Evolutionary conservation across 1,139 yeast species (phyloP).

Genomic region (Protomyces inouyei): DNA sequence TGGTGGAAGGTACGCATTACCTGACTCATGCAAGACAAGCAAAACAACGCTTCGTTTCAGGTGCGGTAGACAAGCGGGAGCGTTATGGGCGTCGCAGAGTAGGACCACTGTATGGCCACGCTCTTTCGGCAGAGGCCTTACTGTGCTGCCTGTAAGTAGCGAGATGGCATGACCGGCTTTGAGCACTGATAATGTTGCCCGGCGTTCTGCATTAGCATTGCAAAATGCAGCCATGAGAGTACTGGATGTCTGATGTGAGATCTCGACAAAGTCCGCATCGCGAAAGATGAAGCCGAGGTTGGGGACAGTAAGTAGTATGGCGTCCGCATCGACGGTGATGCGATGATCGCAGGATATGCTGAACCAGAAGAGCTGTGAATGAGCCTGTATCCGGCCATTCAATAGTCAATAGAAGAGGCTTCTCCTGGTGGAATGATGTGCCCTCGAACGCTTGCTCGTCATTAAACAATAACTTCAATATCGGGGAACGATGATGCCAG

Average conservation of each 20-base stretch:
- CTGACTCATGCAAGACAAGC: too few species aligned
- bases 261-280: slow-evolving; percentile 2
- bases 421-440: slow-evolving; percentile 1
- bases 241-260: background rate
- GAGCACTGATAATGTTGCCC: too few species aligned
- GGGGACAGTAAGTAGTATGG: slow-evolving; percentile 19
- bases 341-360: slow-evolving; percentile 1
- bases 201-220: too few species aligned
- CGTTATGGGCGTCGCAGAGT: too few species aligned
- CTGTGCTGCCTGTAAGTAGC: too few species aligned
- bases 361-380: background rate
- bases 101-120: too few species aligned
- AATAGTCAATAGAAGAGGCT: background rate
- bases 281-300: slow-evolving; percentile 11
- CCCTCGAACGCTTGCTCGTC: background rate
- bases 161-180: too few species aligned
- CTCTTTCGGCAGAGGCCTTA: too few species aligned
- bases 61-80: too few species aligned
- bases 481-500: slow-evolving; percentile 14
- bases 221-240: too few species aligned
- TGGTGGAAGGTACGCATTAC: too few species aligned
- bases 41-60: too few species aligned
- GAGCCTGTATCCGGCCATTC: background rate
- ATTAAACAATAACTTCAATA: background rate
- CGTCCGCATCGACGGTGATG: slow-evolving; percentile 10